Base-by-base conservation (phyloP, 2,329 filamentous ascomycete genomes). In the Arthrobotrys megalospora region DNA sequence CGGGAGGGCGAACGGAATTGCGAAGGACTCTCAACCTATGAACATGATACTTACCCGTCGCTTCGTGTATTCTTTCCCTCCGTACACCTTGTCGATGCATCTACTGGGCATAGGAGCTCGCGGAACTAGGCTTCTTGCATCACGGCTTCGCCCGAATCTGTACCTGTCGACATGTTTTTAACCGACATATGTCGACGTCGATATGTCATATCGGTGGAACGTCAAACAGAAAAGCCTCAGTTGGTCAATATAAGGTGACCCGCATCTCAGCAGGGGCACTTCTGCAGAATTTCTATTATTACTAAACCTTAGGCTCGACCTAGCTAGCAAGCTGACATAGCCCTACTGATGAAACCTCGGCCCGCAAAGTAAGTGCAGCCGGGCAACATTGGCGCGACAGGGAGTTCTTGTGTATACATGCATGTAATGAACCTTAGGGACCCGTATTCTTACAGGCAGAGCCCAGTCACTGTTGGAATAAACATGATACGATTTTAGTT, bases 221-320 rank as follows among this genome's bases (percentile, higher is more conserved):
- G 24, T 38, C 21, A 14, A 67, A 50, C 53, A 21, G 66, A 70
- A 70, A 63, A 63, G 53, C 66, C 52, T 62, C 66, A 24, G 6
- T 55, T 34, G 48, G 28, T 32, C 12, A 11, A 53, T 64, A 21
- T 38, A 65, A 24, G 45, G 24, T 55, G 16, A 43, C 36, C 63
- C 48, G 63, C 63, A 52, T 52, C 32, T 43, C 16, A n/a, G 50
- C 50, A 60, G 69, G 60, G 38, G 41, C 34, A 21, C 1, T 24
- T 34, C 19, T 66, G 60, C 60, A 58, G 60, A 60, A 41, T 73
- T 60, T 73, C 69, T 73, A 73, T 73, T 45, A 71, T 71, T 73
- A 73, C 38, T 45, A 50, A 66, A 50, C 48, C 19, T 43, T 52
- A 53, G 24, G 52, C 14, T 45, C 24, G 21, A 28, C 24, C 21